Evolutionary conservation across 176 grass and related monocot genomes (phyloP).

Genomic region (Ensete glaucum): DNA sequence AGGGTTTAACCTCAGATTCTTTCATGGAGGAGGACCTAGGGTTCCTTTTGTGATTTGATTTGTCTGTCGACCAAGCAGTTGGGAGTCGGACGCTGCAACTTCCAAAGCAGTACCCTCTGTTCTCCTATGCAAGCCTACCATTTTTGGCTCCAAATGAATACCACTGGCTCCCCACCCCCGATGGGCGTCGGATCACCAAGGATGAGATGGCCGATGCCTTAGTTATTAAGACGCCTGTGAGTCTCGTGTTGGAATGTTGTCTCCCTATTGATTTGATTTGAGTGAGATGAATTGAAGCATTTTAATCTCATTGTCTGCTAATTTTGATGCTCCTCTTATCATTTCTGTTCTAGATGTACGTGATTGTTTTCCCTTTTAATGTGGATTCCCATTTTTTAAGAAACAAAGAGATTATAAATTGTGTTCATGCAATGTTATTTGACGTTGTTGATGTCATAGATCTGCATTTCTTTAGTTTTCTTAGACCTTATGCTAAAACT

Average conservation of each 20-base stretch:
- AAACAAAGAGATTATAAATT: not conserved
- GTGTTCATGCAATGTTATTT: not conserved
- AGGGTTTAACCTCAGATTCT: not conserved
- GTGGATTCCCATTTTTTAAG: not conserved
- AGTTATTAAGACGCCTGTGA: conserved; percentile 1
- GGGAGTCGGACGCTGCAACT: not conserved
- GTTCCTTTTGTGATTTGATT: not conserved
- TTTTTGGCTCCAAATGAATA: conserved; percentile 1
- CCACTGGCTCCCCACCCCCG: not conserved
- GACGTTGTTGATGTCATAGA: not conserved
- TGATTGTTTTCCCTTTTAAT: not conserved
- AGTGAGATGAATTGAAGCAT: no score
- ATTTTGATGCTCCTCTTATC: not conserved
- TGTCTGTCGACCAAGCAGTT: not conserved
- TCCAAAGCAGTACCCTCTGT: not conserved
- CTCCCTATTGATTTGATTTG: no score
- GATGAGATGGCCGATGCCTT: not conserved
- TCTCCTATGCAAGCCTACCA: not conserved
- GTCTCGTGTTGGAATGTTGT: not conserved
- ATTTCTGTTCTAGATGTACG: not conserved
- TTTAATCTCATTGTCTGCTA: no score
- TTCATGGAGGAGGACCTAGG: not conserved
- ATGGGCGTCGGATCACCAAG: not conserved
- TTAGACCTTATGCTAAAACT: not conserved
- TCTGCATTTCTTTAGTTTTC: no score